Percentiles rank a stretch among this genome's conserved stretches.
phyloP scores from a whole-genome alignment of 768 basidiomycete genomes.

The Chalciporus piperatus region DNA sequence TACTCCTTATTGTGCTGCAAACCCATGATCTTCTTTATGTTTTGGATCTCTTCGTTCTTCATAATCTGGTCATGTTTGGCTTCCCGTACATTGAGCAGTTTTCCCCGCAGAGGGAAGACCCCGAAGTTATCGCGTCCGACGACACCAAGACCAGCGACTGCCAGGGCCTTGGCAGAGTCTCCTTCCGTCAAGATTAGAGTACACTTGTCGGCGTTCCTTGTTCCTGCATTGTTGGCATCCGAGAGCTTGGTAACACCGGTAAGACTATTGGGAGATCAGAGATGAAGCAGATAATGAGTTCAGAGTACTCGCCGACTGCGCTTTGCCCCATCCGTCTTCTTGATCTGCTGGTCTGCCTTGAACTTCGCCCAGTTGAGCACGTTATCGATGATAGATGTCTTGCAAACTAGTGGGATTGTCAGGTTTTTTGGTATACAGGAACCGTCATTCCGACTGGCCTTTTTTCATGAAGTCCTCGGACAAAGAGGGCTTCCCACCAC shows the following conservation, averaged over 20 bases:
- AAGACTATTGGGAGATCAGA: constrained; percentile 48
- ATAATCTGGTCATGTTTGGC: constrained; percentile 94
- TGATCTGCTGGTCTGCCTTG: constrained; percentile 93
- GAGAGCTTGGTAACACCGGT: constrained; percentile 90
- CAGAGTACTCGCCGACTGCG: constrained; percentile 63
- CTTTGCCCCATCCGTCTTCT: constrained; percentile 93
- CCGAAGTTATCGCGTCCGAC: constrained; percentile 97
- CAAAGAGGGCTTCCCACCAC: constrained; percentile 79
- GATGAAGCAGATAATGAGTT: not conserved
- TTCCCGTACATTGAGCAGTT: constrained; percentile 95
- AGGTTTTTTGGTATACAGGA: constrained; percentile 1
- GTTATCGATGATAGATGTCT: constrained; percentile 87
- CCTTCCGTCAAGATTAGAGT: constrained; percentile 98
- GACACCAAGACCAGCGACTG: constrained; percentile 90
- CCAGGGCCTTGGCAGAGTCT: constrained; percentile 97
- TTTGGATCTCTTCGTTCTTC: constrained; percentile 97
- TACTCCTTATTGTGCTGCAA: constrained; percentile 94
- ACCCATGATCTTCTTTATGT: constrained; percentile 98
- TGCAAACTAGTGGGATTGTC: constrained; percentile 55
- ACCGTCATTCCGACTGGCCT: constrained; percentile 45
- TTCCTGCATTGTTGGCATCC: constrained; percentile 97
- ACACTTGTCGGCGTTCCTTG: constrained; percentile 72
- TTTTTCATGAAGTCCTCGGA: constrained; percentile 97
- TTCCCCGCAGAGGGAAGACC: constrained; percentile 96
- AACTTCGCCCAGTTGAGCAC: constrained; percentile 95